Evolutionary conservation across 805 yeast species (phyloP).

Genomic region (Candida bentonensis): DNA sequence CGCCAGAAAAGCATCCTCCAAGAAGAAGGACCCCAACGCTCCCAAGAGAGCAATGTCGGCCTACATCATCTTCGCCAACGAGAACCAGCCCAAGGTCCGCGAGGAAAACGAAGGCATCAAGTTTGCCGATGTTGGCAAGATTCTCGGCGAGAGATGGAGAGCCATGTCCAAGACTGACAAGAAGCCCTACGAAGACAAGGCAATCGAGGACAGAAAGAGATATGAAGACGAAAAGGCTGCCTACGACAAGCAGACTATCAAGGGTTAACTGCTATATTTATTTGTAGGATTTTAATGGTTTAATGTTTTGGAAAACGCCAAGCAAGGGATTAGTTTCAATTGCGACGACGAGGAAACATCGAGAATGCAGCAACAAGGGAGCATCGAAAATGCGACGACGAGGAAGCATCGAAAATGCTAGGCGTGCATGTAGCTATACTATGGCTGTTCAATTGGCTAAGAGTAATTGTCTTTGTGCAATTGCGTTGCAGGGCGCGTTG

Average conservation of each 20-base stretch:
- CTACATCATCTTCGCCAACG: conserved; percentile 98
- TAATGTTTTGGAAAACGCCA: background rate
- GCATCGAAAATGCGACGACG: too few relatives aligned
- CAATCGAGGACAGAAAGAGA: conserved; percentile 93
- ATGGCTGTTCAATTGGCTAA: too few relatives aligned
- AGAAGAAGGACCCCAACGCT: conserved; percentile 54
- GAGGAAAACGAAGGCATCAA: conserved; percentile 93
- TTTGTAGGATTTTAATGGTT: background rate
- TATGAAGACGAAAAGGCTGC: conserved; percentile 91
- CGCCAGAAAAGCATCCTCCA: conserved; percentile 2
- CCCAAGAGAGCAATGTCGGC: conserved; percentile 98
- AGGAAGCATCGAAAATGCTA: too few relatives aligned
- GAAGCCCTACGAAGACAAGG: conserved; percentile 82
- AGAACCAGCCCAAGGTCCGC: conserved; percentile 90
- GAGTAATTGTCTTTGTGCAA: too few relatives aligned
- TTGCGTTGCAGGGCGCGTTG: too few relatives aligned
- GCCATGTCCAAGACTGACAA: conserved; percentile 71
- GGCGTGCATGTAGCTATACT: too few relatives aligned
- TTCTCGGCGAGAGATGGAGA: conserved; percentile 96
- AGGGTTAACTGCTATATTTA: background rate
- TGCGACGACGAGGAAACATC: too few relatives aligned
- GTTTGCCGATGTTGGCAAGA: conserved; percentile 86
- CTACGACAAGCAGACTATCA: background rate
- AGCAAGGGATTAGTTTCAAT: too few relatives aligned
- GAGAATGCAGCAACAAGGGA: too few relatives aligned